These are phyloP conservation scores for Taiozyma onychis DNA, from an alignment of 1,139 yeast species.

Conservation along the genomic window DNA sequence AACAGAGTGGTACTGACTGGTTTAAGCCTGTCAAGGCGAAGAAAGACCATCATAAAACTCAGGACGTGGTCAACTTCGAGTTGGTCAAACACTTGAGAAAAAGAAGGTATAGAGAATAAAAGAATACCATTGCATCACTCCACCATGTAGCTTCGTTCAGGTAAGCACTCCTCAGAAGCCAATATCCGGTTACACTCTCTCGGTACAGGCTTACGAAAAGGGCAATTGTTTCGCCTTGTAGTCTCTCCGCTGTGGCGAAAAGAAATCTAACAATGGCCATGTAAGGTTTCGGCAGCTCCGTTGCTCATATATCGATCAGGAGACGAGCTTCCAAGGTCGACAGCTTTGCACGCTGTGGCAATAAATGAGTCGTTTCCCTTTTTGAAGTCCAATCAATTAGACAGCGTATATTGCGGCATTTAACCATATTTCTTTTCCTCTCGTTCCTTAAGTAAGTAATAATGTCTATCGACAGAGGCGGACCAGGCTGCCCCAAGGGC, in stretches of 20 bases:
- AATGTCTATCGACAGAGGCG: no score
- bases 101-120: not conserved
- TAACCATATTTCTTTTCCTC: no score
- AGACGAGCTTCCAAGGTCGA: no score
- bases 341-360: no score
- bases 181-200: not conserved
- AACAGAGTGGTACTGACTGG: constrained; percentile 9
- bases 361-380: no score
- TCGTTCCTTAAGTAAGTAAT: no score
- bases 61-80: constrained; percentile 21
- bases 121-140: not conserved
- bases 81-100: not conserved
- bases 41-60: not conserved
- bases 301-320: no score
- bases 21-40: constrained; percentile 3
- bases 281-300: not conserved
- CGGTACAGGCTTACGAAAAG: not conserved
- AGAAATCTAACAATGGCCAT: no score
- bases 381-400: no score
- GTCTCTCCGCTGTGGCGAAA: not conserved
- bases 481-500: not conserved
- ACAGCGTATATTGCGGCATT: no score
- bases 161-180: not conserved
- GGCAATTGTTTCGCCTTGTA: not conserved
- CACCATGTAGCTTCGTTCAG: not conserved